phyloP scores from a whole-genome alignment of 2,329 filamentous ascomycete species.

The Xylariaceae sp. region DNA sequence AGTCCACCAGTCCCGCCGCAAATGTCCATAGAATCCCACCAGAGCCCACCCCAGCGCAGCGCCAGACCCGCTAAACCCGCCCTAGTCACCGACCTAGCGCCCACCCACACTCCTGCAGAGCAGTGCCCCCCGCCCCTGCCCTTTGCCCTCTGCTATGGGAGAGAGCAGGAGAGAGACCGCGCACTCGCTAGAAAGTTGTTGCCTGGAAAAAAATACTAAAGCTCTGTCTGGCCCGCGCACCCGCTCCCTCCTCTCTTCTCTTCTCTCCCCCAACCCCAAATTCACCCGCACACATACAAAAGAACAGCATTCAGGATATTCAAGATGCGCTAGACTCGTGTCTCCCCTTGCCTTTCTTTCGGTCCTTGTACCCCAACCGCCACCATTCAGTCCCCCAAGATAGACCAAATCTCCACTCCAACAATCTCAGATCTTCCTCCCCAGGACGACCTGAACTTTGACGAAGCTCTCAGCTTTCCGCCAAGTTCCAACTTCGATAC shows the following conservation, averaged over 20 bases:
- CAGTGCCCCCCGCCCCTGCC: slow-evolving; percentile 3
- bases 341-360: slow-evolving; percentile 34
- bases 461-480: slow-evolving; percentile 58
- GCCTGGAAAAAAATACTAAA: slow-evolving; percentile 34
- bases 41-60: too few relatives aligned
- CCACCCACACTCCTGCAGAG: not conserved
- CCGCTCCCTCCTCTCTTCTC: slow-evolving; percentile 26
- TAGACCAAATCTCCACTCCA: slow-evolving; percentile 47
- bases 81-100: too few relatives aligned
- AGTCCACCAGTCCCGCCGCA: too few relatives aligned
- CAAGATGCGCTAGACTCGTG: slow-evolving; percentile 60
- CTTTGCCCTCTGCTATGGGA: not conserved
- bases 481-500: slow-evolving; percentile 55
- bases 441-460: slow-evolving; percentile 67
- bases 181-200: slow-evolving; percentile 16
- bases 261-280: slow-evolving; percentile 36
- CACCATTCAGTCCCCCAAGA: slow-evolving; percentile 53
- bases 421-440: slow-evolving; percentile 51
- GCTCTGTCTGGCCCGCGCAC: slow-evolving; percentile 23
- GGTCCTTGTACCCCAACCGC: slow-evolving; percentile 39
- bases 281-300: slow-evolving; percentile 33
- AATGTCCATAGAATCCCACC: too few relatives aligned
- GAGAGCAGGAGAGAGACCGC: too few relatives aligned
- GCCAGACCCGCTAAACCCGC: too few relatives aligned
- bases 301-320: slow-evolving; percentile 37